These are phyloP conservation scores for Telfairia occidentalis DNA, from an alignment of 331 rosid species.

Conservation along the genomic window DNA sequence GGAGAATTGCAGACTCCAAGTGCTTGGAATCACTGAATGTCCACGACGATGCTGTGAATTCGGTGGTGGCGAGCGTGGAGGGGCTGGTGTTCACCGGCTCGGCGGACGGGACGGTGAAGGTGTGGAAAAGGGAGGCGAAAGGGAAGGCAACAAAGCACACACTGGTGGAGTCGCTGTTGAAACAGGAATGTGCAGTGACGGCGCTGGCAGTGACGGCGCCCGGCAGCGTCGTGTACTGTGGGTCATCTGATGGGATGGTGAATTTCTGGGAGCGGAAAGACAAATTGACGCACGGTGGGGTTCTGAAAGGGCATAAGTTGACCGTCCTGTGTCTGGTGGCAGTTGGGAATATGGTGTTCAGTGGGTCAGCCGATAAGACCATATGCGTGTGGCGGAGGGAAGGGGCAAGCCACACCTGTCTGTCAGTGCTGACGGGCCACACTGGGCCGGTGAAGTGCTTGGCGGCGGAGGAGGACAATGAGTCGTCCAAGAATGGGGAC, in stretches of 20 bases:
- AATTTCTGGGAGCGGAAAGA: conserved; percentile 13
- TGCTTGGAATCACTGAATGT: conserved; percentile 64
- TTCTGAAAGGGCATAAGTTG: conserved; percentile 16
- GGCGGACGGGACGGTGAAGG: conserved; percentile 82
- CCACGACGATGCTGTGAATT: conserved; percentile 75
- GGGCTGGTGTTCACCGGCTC: conserved; percentile 64
- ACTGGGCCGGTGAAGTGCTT: conserved; percentile 19
- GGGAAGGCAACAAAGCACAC: conserved; percentile 49
- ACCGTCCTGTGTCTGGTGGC: conserved; percentile 17
- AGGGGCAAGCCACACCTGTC: conserved; percentile 11
- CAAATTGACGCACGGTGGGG: conserved; percentile 10
- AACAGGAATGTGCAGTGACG: conserved; percentile 45
- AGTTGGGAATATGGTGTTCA: conserved; percentile 5
- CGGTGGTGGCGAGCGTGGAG: conserved; percentile 49
- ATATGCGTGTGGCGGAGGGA: conserved; percentile 20
- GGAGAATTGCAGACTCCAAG: conserved; percentile 61
- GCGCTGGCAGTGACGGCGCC: conserved; percentile 35
- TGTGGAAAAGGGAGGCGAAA: conserved; percentile 44
- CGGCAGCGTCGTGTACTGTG: conserved; percentile 15
- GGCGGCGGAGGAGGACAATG: conserved; percentile 15
- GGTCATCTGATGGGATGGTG: conserved; percentile 20
- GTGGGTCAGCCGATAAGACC: conserved; percentile 20
- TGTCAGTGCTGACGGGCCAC: conserved; percentile 14
- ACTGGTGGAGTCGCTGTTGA: conserved; percentile 15
- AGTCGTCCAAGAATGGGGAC: conserved; percentile 10